phyloP scores from a whole-genome alignment of 495 filamentous ascomycete genomes.

The Tetracladium marchalianum region DNA sequence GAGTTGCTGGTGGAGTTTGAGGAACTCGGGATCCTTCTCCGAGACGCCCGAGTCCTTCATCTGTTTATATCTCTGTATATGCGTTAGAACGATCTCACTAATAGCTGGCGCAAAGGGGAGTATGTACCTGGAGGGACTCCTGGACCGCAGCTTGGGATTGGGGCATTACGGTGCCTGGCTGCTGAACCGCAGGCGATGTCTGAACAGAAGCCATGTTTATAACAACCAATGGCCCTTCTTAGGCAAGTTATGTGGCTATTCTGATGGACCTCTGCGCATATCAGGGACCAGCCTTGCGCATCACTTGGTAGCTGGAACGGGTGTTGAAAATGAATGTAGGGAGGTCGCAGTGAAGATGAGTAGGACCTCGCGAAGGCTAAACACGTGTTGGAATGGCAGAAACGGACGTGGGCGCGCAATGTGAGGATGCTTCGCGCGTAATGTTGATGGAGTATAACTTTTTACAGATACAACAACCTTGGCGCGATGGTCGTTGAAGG shows the following conservation, averaged over 20 bases:
- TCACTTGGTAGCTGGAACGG: conserved; percentile 11
- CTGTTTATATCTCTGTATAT: conserved; percentile 62
- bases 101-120: neutral
- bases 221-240: neutral
- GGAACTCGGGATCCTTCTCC: conserved; percentile 67
- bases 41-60: conserved; percentile 69
- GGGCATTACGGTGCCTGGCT: conserved; percentile 42
- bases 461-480: conserved; percentile 15
- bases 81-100: conserved; percentile 13
- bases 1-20: conserved; percentile 62
- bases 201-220: conserved; percentile 69
- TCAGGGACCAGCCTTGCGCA: conserved; percentile 22
- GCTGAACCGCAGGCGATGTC: conserved; percentile 51
- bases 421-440: conserved; percentile 12
- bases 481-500: conserved; percentile 18
- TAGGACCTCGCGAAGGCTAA: neutral
- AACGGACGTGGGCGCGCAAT: conserved; percentile 10
- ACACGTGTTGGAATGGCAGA: neutral
- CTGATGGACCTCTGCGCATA: conserved; percentile 12
- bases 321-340: conserved; percentile 8
- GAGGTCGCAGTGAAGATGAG: neutral
- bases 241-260: conserved; percentile 2
- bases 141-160: conserved; percentile 52
- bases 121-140: conserved; percentile 48
- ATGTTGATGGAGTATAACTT: conserved; percentile 18